Conservation (phyloP, 495 filamentous ascomycete species). For the Pseudevernia furfuracea region DNA sequence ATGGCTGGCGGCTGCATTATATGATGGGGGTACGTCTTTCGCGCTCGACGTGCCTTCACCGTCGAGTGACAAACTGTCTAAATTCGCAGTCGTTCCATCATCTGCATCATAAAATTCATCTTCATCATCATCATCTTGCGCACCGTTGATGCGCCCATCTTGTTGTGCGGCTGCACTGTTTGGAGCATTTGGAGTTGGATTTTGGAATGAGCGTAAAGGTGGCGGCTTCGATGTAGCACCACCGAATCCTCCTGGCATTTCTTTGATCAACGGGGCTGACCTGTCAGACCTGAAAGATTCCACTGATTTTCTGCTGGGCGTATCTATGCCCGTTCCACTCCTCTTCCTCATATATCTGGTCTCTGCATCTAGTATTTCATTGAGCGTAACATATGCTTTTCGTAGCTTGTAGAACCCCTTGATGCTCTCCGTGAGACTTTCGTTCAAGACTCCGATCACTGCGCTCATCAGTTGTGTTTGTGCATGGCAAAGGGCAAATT, state of each 20-base stretch:
- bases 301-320: constrained; percentile 25
- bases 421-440: constrained; percentile 86
- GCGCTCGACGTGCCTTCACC: constrained; percentile 15
- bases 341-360: constrained; percentile 45
- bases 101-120: constrained; percentile 42
- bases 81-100: constrained; percentile 29
- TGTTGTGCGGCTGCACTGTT: neutral
- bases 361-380: constrained; percentile 62
- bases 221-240: constrained; percentile 18
- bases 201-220: constrained; percentile 6
- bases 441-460: constrained; percentile 80
- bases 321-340: constrained; percentile 19
- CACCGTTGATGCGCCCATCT: constrained; percentile 1
- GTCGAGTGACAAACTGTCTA: constrained; percentile 33
- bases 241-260: constrained; percentile 23
- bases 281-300: constrained; percentile 26
- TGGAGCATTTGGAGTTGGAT: neutral
- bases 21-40: constrained; percentile 18
- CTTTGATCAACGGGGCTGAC: constrained; percentile 20
- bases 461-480: constrained; percentile 85
- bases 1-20: constrained; percentile 24
- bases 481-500: constrained; percentile 72
- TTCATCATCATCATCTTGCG: constrained; percentile 32
- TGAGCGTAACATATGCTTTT: constrained; percentile 79
- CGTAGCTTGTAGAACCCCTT: constrained; percentile 88